Conservation (phyloP, 169 alveolate species). For the Pseudocohnilembus persalinus region DNA sequence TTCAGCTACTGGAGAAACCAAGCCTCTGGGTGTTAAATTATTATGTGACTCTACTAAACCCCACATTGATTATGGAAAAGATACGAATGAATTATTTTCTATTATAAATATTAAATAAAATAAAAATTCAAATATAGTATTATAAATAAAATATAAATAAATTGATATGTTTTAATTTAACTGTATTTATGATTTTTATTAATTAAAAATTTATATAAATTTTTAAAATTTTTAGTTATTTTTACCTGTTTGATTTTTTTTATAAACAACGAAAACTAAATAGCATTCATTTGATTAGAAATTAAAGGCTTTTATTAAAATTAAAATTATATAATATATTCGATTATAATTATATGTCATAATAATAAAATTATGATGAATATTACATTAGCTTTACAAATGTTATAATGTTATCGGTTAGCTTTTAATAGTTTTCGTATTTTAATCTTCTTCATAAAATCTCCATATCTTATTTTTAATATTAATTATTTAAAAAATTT, state of each 20-base stretch:
- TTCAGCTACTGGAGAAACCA: conserved; percentile 43
- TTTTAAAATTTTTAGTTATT: background rate
- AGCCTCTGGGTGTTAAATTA: conserved; percentile 74
- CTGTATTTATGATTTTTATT: background rate
- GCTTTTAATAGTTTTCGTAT: conserved; percentile 43
- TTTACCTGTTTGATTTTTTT: conserved; percentile 49
- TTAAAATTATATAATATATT: background rate
- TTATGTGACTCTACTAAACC: conserved; percentile 68
- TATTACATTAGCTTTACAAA: conserved; percentile 19
- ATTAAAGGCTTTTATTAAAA: conserved; percentile 40
- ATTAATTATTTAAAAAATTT: background rate
- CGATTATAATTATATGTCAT: background rate
- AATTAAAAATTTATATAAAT: conserved; percentile 20
- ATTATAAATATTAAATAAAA: background rate
- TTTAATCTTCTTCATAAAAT: conserved; percentile 52
- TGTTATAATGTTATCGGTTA: conserved; percentile 48
- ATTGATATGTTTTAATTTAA: conserved; percentile 7
- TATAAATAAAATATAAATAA: background rate
- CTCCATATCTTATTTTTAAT: conserved; percentile 62
- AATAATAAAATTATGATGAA: no score
- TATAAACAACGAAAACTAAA: conserved; percentile 58
- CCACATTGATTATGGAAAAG: conserved; percentile 69
- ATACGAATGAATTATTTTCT: conserved; percentile 35
- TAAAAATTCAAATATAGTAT: background rate
- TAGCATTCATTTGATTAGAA: conserved; percentile 66